Base-by-base conservation (phyloP, 768 basidiomycete genomes). In the Lentinula aciculospora region DNA sequence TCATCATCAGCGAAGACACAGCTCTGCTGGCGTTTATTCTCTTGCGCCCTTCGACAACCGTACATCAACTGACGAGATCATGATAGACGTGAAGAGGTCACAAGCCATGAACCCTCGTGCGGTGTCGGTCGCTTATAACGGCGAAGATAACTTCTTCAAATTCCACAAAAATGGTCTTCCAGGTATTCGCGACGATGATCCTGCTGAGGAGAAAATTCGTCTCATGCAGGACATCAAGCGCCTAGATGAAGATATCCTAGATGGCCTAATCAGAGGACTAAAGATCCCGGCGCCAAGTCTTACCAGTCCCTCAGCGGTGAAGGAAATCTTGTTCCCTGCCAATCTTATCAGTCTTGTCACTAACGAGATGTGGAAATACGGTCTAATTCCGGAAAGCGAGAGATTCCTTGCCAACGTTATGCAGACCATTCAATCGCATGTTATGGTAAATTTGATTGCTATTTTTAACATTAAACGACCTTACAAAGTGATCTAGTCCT, bases 291-390 rank as follows among this genome's bases (percentile, higher is more conserved):
- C 87, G 27, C 93, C 96, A 0, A 94, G 88, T 66, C 76, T 92
- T 44, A 89, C 89, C 46, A 96, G 90, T 66, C 91, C 94, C 1
- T 91, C 94, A n/a, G 86, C 88, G 19, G 86, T 93, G 61, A 98
- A 98, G 73, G 97, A 99, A 71, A 94, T 99, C 55, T 80, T 99
- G 40, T 99, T 99, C 86, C 97, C 97, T 10, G 95, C 97, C 25
- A 98, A 98, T 71, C 83, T 99, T 59, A 98, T 99, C 72, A 93
- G 91, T 68, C 76, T 98, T 47, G 88, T 97, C 63, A 96, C 94
- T n/a, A 99, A 99, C 71, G 97, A 98, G 73, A 99, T 99, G 97
- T 98, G 97, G 97, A 98, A 97, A 73, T 94, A 96, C 66, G 94
- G 95, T 49, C 83, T 99, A 63, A 98, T 98, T 63, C 81, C 86